A percentile compares a stretch with the other conserved stretches of the same genome.
Evolutionary conservation across 306 rosid species (phyloP).

Genomic region (Dryas alaskensis): DNA sequence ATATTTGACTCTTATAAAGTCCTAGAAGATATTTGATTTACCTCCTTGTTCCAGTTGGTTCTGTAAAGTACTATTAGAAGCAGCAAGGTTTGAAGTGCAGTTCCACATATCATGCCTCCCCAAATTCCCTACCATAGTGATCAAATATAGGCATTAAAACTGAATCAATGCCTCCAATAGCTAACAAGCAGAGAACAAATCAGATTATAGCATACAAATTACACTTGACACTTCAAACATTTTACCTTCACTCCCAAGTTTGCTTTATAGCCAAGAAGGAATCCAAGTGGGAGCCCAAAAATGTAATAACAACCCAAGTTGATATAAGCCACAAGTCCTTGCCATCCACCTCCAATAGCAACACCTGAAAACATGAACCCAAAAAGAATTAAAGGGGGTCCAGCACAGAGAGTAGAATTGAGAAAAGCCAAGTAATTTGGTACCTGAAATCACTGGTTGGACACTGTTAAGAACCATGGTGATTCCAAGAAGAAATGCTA

Average conservation of each 20-base stretch:
- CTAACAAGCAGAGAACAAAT: too few species aligned
- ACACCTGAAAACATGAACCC: constrained; percentile 53
- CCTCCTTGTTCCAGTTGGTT: constrained; percentile 65
- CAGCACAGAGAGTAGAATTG: background rate
- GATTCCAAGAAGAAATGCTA: constrained; percentile 66
- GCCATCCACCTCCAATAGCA: constrained; percentile 97
- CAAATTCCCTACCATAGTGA: constrained; percentile 46
- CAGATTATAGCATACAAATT: background rate
- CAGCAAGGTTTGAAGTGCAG: constrained; percentile 48
- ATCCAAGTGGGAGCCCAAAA: constrained; percentile 79
- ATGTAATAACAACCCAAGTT: constrained; percentile 74
- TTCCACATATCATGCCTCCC: constrained; percentile 63
- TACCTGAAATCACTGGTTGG: constrained; percentile 90
- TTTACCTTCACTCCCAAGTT: constrained; percentile 66
- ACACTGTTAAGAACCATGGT: constrained; percentile 82
- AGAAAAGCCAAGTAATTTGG: background rate
- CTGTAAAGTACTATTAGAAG: constrained; percentile 41
- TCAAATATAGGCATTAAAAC: background rate
- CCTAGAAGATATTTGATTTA: constrained; percentile 1
- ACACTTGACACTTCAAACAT: background rate
- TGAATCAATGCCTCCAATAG: too few species aligned
- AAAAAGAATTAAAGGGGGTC: background rate
- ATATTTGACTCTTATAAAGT: background rate
- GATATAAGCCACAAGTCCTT: constrained; percentile 74
- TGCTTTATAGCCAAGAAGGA: constrained; percentile 57